Conservation (phyloP, 1,139 yeast genomes). For the Ashbya aceris region DNA sequence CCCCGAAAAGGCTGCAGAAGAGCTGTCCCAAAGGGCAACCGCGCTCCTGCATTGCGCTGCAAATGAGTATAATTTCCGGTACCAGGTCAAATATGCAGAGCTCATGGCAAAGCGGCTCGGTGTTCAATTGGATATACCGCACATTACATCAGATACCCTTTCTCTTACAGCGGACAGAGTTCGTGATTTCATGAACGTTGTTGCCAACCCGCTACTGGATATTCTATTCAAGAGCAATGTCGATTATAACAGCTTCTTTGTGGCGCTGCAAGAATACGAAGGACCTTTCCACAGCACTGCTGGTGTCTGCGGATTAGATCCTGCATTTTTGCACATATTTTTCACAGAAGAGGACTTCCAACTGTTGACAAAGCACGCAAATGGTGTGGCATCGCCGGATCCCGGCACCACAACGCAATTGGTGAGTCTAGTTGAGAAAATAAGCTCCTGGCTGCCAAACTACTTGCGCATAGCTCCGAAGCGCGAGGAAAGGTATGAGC, state of each 20-base stretch:
- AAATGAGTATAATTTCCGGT: slow-evolving; percentile 54
- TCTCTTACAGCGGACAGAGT: slow-evolving; percentile 10
- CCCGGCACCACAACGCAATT: slow-evolving; percentile 18
- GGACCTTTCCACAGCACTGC: slow-evolving; percentile 11
- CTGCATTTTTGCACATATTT: slow-evolving; percentile 32
- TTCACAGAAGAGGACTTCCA: slow-evolving; percentile 26
- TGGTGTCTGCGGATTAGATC: slow-evolving; percentile 21
- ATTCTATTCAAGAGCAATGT: slow-evolving; percentile 52
- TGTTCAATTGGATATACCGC: slow-evolving; percentile 37
- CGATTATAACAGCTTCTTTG: slow-evolving; percentile 75
- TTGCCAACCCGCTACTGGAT: slow-evolving; percentile 56
- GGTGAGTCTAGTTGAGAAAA: slow-evolving; percentile 26
- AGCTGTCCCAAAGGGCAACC: slow-evolving; percentile 53
- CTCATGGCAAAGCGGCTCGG: slow-evolving; percentile 67
- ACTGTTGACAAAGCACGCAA: slow-evolving; percentile 11
- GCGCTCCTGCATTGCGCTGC: slow-evolving; percentile 55
- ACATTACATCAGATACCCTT: slow-evolving; percentile 9
- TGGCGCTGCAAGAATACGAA: slow-evolving; percentile 42
- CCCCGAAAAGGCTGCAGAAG: slow-evolving; percentile 42
- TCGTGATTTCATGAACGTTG: slow-evolving; percentile 16
- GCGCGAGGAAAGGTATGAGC: slow-evolving; percentile 33
- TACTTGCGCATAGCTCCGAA: slow-evolving; percentile 36
- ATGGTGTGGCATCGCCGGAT: slow-evolving; percentile 8
- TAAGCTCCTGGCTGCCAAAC: slow-evolving; percentile 32
- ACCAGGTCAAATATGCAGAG: slow-evolving; percentile 49